These are phyloP conservation scores for Candida lessepsii DNA, from an alignment of 805 yeast genomes.

Conservation along the genomic window DNA sequence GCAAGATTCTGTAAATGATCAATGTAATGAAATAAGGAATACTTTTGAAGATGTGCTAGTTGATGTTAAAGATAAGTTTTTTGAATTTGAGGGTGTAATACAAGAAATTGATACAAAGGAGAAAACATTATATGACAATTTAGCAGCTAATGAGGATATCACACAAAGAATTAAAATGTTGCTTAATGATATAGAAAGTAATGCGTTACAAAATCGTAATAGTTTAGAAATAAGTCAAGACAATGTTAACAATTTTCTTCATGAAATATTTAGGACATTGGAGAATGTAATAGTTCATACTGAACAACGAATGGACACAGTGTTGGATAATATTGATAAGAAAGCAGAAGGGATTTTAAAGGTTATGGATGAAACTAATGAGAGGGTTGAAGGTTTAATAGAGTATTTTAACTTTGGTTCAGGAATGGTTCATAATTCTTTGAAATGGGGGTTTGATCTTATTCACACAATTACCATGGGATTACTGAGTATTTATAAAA, in stretches of 20 bases:
- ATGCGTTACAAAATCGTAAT: constrained; percentile 1
- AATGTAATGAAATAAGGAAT: constrained; percentile 8
- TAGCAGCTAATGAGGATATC: constrained; percentile 9
- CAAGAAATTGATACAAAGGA: background rate
- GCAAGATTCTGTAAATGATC: constrained; percentile 3
- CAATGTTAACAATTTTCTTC: constrained; percentile 6
- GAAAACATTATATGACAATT: background rate
- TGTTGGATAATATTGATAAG: constrained; percentile 12
- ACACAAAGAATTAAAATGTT: constrained; percentile 5
- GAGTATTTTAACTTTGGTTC: background rate
- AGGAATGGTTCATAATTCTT: no score
- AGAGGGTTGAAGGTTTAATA: background rate
- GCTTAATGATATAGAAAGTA: constrained; percentile 4
- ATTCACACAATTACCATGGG: background rate
- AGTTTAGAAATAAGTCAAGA: background rate
- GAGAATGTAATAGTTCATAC: constrained; percentile 7
- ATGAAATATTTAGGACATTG: constrained; percentile 8
- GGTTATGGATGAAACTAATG: constrained; percentile 11
- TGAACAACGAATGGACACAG: constrained; percentile 7
- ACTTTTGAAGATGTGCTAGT: constrained; percentile 3
- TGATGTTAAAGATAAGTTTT: constrained; percentile 8
- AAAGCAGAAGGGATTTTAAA: constrained; percentile 10
- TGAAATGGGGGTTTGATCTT: background rate
- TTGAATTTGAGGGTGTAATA: constrained; percentile 7
- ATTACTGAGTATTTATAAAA: no score